Evolutionary conservation across 108 stramenopile genomes (phyloP), one percentile per base, ranked within the genome.

Genomic region (Chaetoceros tenuissimus): DNA sequence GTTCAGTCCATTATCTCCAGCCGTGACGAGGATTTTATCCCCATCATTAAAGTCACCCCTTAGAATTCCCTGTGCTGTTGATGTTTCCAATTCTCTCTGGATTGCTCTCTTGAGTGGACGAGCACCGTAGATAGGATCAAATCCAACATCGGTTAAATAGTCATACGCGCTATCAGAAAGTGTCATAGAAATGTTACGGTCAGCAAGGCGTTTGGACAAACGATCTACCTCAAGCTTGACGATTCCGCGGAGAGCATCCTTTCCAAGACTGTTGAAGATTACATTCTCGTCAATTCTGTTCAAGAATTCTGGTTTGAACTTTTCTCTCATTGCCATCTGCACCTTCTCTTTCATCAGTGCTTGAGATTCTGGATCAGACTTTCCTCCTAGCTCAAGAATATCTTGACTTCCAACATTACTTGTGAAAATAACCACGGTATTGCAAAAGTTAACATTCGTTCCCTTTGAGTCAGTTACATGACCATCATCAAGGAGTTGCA

Each of bases 401-500:
- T 84, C 87, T 60, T 84, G 74, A 34, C 87, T 85, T 48, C 99
- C 99, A 56, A 99, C 78, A 59, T 99, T 99, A 23, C 81, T 84
- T 1, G 99, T 99, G 58, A 98, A 95, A 52, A 99, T 97, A 56
- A 94, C 69, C 29, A 99, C 82, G 29, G 84, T 82, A 64, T 98
- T 98, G 40, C 87, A 74, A 75, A 99, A 99, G 64, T 96, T 87
- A 8, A 99, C 99, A 34, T 71, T 69, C 62, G 74, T 93, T 46
- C 99, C 99, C 74, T 98, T 95, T 48, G 82, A 79, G 63, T 99
- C 99, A 2, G 99, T 99, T 29, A 99, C 67, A 31, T 96, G 89
- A 5, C 99, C 99, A 66, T 99, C 99, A 65, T 99, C 99, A 3
- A 99, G 78, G 10, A 99, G 51, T 67, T 98, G 98, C 24, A 98